Evolutionary conservation across 176 grass and related monocot genomes (phyloP), one percentile per base, ranked within the genome.

Genomic region (Aegilops sharonensis): DNA sequence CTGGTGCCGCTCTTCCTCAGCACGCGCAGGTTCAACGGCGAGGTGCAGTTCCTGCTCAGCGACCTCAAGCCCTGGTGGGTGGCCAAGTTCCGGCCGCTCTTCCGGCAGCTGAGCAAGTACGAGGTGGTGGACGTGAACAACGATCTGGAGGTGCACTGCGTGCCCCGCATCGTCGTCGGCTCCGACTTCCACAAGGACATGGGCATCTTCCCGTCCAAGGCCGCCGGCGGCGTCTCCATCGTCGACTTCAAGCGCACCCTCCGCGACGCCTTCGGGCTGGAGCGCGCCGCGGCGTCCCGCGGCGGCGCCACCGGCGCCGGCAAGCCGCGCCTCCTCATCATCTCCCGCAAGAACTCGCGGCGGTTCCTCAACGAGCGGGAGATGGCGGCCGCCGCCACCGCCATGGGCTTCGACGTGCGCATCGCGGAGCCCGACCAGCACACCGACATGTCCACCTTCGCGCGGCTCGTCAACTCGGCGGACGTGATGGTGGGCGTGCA

Each of bases 101-200:
- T 98, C 86, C 74, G 86, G 63, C 95, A 95, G 88, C 88, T 98
- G 20, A 82, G 85, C n/a, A 85, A 78, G 9, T 86, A 79, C 85
- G 93, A 93, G 10, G 89, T 98, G 45, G 76, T 93, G 27, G 91
- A 98, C 83, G 86, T 95, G 29, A 90, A 95, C 78, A 92, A 87
- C 78, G 95, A 98, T 50, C 57, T 6, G 1, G 95, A 98, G 57
- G 88, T 92, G 25, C 95, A 90, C 79, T 98, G 95, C 80, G 93
- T 98, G 68, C 87, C 81, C 0, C 83, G 86, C 24, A 83, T 91
- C 72, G 83, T 95, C 0, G 73, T 68, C 11, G 95, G 95, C 50
- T 84, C 93, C 67, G 93, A 91, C 72, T 98, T 93, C 76, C 95
- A 98, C 83, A 98, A 93, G 89, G 95, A 98, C 78, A 90, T 98